Conservation (phyloP, 192 early-diverging fungal genomes). For the Lobosporangium transversale region DNA sequence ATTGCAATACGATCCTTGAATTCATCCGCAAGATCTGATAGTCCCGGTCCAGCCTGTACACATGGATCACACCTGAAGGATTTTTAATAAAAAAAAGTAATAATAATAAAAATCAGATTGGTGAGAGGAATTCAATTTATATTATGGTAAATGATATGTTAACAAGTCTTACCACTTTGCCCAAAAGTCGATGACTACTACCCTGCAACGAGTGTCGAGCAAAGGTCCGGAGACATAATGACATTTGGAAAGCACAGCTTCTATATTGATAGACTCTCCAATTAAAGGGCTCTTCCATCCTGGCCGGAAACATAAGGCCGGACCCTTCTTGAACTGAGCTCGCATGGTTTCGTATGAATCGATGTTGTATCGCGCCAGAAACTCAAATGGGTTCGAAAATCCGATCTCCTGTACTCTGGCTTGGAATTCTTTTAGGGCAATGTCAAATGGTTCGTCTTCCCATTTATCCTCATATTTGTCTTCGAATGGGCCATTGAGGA, state of each 20-base stretch:
- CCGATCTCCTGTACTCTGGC: conserved; percentile 27
- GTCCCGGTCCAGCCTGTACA: conserved; percentile 32
- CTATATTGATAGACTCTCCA: conserved; percentile 7
- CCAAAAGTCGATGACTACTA: conserved; percentile 44
- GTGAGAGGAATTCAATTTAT: not conserved
- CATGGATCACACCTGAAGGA: conserved; percentile 40
- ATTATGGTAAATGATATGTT: not conserved
- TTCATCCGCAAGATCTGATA: conserved; percentile 37
- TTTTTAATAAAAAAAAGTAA: not conserved
- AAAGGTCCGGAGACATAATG: conserved; percentile 24
- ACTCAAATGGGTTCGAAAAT: conserved; percentile 35
- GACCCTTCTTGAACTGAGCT: conserved; percentile 31
- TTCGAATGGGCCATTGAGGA: conserved; percentile 45
- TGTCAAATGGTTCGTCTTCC: conserved; percentile 44
- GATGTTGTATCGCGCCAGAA: conserved; percentile 29
- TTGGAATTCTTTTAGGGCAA: conserved; percentile 38
- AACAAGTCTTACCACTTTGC: conserved; percentile 30
- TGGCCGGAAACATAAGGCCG: conserved; percentile 30
- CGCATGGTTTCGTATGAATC: conserved; percentile 30
- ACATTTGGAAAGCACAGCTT: conserved; percentile 13
- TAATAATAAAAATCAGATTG: not conserved
- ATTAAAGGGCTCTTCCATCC: conserved; percentile 40
- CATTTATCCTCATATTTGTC: conserved; percentile 51
- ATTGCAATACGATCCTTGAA: conserved; percentile 23
- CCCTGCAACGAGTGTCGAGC: conserved; percentile 8